Conservation (phyloP, 2,329 filamentous ascomycete species). For the Mollisia scopiformis region DNA sequence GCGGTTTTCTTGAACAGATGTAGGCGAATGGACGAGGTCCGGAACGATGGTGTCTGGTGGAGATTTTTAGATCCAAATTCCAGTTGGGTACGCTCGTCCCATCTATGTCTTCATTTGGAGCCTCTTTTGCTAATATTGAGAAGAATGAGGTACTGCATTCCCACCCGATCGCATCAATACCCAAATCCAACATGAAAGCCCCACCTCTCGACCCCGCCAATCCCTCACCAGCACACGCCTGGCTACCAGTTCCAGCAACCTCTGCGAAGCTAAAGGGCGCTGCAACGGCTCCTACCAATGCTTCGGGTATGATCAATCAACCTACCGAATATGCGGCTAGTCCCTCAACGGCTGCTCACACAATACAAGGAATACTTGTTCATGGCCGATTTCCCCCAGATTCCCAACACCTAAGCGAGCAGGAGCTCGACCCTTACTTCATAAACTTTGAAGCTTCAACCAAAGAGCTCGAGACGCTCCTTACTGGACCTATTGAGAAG, state of each 20-base stretch:
- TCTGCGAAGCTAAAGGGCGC: conserved; percentile 79
- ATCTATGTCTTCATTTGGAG: background rate
- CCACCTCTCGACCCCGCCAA: conserved; percentile 97
- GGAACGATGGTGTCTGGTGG: conserved; percentile 96
- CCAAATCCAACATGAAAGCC: conserved; percentile 91
- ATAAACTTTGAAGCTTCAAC: conserved; percentile 90
- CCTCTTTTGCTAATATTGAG: conserved; percentile 23
- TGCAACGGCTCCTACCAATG: conserved; percentile 43
- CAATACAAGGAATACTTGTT: conserved; percentile 60
- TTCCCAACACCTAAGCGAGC: conserved; percentile 75
- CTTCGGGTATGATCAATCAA: conserved; percentile 56
- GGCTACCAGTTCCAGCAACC: conserved; percentile 80
- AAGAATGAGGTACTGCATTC: conserved; percentile 95
- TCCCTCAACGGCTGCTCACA: conserved; percentile 58
- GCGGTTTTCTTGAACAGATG: conserved; percentile 95
- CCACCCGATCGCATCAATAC: conserved; percentile 86
- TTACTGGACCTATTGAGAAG: conserved; percentile 95
- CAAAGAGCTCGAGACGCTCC: conserved; percentile 83
- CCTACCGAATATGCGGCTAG: conserved; percentile 52
- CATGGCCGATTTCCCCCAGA: conserved; percentile 84
- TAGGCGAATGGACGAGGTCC: conserved; percentile 86
- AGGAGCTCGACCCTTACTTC: conserved; percentile 95
- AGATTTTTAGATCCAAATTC: conserved; percentile 96
- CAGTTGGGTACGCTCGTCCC: conserved; percentile 76
- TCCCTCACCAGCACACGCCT: conserved; percentile 82